Conservation (phyloP, 768 basidiomycete species). For the Podaxis sp. region DNA sequence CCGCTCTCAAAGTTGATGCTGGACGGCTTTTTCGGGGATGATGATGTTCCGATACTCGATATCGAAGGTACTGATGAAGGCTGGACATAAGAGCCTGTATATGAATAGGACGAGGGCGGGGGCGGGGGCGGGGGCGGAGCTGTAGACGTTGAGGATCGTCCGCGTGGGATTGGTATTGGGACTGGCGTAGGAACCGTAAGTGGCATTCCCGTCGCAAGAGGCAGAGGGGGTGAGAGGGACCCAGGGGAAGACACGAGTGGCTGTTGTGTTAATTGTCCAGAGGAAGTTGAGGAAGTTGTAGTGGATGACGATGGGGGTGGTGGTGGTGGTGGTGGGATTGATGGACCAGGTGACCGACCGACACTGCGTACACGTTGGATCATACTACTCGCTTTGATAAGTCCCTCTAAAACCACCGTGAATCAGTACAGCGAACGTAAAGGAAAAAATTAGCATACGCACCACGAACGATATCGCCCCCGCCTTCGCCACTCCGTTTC, state of each 20-base stretch:
- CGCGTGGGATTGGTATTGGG: neutral
- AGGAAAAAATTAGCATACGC: neutral
- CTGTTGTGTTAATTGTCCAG: neutral
- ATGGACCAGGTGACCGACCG: conserved; percentile 16
- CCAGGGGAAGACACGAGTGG: neutral
- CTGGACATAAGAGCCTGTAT: neutral
- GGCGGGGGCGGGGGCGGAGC: neutral
- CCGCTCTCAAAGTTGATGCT: neutral
- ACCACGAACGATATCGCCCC: conserved; percentile 30
- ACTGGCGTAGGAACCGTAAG: neutral
- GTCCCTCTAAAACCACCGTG: conserved; percentile 18
- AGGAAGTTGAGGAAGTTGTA: neutral
- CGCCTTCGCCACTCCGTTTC: conserved; percentile 17
- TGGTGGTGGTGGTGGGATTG: neutral
- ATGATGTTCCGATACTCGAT: neutral
- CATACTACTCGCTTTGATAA: conserved; percentile 34
- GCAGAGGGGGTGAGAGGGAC: neutral
- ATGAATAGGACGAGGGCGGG: neutral
- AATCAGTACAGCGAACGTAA: neutral
- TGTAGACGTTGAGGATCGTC: neutral
- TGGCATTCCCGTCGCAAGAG: neutral
- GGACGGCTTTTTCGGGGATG: neutral
- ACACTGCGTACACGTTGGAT: conserved; percentile 37
- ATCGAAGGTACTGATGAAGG: neutral
- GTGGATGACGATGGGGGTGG: neutral